phyloP scores from a whole-genome alignment of 1,284 basidiomycete species.

The Porodaedalea pini region DNA sequence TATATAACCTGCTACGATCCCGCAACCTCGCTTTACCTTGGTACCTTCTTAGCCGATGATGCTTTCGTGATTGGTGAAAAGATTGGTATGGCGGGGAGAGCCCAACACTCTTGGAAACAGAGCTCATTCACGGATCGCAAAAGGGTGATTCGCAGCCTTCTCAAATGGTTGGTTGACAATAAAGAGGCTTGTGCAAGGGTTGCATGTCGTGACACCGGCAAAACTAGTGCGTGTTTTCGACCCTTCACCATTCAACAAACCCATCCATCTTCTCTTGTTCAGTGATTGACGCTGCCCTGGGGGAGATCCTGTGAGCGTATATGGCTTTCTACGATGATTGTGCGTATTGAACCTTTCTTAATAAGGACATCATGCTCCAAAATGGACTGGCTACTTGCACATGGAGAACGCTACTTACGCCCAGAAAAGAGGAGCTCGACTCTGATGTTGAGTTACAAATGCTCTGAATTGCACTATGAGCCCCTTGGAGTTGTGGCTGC shows the following conservation, averaged over 20 bases:
- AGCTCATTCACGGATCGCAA: constrained; percentile 77
- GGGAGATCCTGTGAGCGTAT: constrained; percentile 63
- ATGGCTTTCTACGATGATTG: neutral
- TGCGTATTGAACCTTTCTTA: constrained; percentile 30
- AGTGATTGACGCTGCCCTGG: constrained; percentile 88
- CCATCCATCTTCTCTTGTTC: constrained; percentile 1
- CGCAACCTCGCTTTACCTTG: constrained; percentile 77
- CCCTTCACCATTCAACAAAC: constrained; percentile 1
- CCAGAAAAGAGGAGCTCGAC: constrained; percentile 73
- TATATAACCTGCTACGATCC: constrained; percentile 92
- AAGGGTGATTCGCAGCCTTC: constrained; percentile 78
- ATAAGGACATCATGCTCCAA: constrained; percentile 76
- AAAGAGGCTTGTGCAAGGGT: constrained; percentile 83
- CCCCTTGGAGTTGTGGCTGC: constrained; percentile 93
- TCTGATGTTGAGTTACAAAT: constrained; percentile 84
- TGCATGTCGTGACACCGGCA: constrained; percentile 94
- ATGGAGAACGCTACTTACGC: constrained; percentile 72
- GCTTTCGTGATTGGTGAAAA: constrained; percentile 65
- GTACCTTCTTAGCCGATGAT: constrained; percentile 65
- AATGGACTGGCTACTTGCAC: constrained; percentile 79
- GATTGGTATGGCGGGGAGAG: constrained; percentile 61
- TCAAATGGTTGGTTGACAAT: constrained; percentile 88
- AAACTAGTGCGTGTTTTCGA: constrained; percentile 69
- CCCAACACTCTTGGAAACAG: constrained; percentile 68
- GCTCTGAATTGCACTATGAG: constrained; percentile 79